Percentiles rank a stretch among this genome's conserved stretches.
phyloP scores from a whole-genome alignment of 116 monocot species.

The Trichopus zeylanicus region DNA sequence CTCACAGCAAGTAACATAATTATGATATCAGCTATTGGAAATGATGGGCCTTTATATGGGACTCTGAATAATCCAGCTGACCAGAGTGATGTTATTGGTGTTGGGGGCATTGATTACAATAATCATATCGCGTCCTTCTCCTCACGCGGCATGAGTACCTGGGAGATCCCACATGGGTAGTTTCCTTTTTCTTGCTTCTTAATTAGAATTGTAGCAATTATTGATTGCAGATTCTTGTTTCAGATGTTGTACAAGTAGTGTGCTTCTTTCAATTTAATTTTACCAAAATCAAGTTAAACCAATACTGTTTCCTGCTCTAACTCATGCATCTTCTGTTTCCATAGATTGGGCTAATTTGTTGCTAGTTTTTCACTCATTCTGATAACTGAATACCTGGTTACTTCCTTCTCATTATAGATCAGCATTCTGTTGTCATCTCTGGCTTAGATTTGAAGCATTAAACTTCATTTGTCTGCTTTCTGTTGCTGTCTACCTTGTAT shows the following conservation, averaged over 20 bases:
- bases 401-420: not conserved
- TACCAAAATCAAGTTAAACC: not conserved
- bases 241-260: not conserved
- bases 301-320: not conserved
- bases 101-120: constrained; percentile 96
- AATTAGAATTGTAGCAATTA: not conserved
- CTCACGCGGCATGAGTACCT: constrained; percentile 99
- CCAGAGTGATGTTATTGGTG: constrained; percentile 99
- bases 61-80: constrained; percentile 99
- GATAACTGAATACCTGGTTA: not conserved
- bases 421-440: too few species aligned
- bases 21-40: constrained; percentile 99
- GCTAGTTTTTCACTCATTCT: not conserved
- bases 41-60: constrained; percentile 98
- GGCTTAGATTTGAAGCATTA: too few species aligned
- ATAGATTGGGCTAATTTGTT: not conserved
- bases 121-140: constrained; percentile 98
- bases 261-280: not conserved
- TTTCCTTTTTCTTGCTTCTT: constrained; percentile 1
- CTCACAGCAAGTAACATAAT: constrained; percentile 98
- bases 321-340: not conserved
- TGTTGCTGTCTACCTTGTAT: too few species aligned
- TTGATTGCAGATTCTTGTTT: not conserved
- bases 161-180: constrained; percentile 99
- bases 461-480: too few species aligned